Base-by-base conservation (phyloP, 1,284 basidiomycete genomes). In the Boletus mariae region DNA sequence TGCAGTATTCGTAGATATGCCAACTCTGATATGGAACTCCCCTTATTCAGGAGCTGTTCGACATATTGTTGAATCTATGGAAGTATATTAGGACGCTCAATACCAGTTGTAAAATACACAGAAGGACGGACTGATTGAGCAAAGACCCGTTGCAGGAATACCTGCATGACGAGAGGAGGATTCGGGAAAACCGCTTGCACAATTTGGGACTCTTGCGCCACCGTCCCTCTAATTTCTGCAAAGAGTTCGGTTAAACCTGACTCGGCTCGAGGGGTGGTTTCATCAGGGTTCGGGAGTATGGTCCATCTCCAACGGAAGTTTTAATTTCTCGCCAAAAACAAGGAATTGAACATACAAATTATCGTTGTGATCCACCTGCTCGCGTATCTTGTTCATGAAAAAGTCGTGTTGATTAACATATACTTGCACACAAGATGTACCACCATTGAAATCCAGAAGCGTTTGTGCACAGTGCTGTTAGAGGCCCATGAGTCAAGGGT, bases 321-420 rank as follows among this genome's bases (percentile, higher is more conserved):
- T 38, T 11, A 53, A 34, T 23, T 23, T 5, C 10, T 13, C 17
- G 11, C 5, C 6, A 15, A 34, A 8, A 13, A 37, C 6, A 15
- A 35, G n/a, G 35, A 26, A 53, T 35, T 46, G 46, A 23, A 56
- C 84, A 52, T 64, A 92, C 89, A 95, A 66, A 28, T 76, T 75
- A 56, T 84, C 82, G 47, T 83, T 80, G 51, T 75, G 75, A 43
- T 78, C 73, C 58, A 77, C 79, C 38, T 75, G 77, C 55, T 86
- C 87, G 41, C 82, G 80, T 41, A 87, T 82, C 52, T 89, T 84
- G 66, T 97, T 96, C 68, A 98, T 97, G 77, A 98, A 98, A 76
- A 98, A 98, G 70, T 99, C 97, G 67, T 99, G 97, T 71, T 99
- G 97, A 65, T 99, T 99, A 57, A 99, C 97, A 67, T 99, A 99